Percentiles rank a stretch among this genome's conserved stretches.
These are phyloP conservation scores for Harringtonia aguacate DNA, from an alignment of 2,329 filamentous ascomycete species.

Conservation along the genomic window DNA sequence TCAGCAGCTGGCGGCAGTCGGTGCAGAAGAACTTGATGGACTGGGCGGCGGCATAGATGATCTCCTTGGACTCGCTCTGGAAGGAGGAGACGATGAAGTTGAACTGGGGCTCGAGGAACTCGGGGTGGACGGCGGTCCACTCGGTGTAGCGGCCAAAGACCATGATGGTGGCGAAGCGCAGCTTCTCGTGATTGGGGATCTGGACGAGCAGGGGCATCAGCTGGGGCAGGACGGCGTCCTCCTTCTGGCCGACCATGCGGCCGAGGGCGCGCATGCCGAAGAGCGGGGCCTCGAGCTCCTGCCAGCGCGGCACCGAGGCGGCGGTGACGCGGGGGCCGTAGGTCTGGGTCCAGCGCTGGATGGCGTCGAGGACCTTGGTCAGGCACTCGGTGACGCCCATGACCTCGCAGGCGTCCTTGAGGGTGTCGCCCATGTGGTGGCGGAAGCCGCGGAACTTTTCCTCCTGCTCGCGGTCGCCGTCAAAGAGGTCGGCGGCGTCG, in stretches of 20 bases:
- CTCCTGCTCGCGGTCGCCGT: constrained; percentile 89
- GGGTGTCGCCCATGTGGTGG: constrained; percentile 92
- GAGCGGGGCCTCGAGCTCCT: constrained; percentile 86
- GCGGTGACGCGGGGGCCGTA: constrained; percentile 67
- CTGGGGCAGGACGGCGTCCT: constrained; percentile 76
- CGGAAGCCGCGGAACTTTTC: constrained; percentile 96
- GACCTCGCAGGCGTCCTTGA: constrained; percentile 95
- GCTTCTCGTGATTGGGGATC: constrained; percentile 91
- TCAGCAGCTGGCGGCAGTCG: constrained; percentile 81
- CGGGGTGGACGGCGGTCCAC: constrained; percentile 90
- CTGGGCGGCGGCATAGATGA: constrained; percentile 82
- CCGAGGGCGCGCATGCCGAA: constrained; percentile 96
- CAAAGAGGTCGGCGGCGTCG: constrained; percentile 73
- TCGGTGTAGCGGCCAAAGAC: constrained; percentile 93
- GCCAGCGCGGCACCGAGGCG: constrained; percentile 82
- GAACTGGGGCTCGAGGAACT: constrained; percentile 85
- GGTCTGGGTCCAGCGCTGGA: constrained; percentile 78
- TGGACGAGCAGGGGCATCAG: constrained; percentile 90
- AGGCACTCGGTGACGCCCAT: constrained; percentile 89
- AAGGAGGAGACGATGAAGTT: constrained; percentile 94
- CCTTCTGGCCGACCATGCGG: constrained; percentile 85
- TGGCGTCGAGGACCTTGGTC: constrained; percentile 74
- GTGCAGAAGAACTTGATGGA: constrained; percentile 96
- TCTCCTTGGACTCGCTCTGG: constrained; percentile 77
- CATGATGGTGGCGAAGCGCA: constrained; percentile 98